phyloP scores from a whole-genome alignment of 371 early-diverging fungal genomes.

The Apophysomyces ossiformis region DNA sequence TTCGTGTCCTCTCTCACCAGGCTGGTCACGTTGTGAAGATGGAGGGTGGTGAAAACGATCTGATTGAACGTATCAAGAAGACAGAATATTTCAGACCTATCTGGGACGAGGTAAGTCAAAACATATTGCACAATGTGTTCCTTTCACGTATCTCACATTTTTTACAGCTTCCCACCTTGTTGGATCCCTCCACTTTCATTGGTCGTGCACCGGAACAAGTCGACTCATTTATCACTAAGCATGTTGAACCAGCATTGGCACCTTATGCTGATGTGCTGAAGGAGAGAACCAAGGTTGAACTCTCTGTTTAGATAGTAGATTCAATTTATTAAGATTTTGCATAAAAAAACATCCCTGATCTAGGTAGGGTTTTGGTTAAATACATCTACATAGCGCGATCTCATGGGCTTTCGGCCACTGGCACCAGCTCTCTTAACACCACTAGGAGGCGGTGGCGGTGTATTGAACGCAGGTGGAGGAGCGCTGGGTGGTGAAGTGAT shows the following conservation, averaged over 20 bases:
- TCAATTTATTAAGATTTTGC: conserved; percentile 5
- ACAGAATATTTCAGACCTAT: conserved; percentile 90
- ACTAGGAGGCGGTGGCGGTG: conserved; percentile 30
- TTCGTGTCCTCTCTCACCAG: conserved; percentile 94
- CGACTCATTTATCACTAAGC: conserved; percentile 77
- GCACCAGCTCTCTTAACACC: conserved; percentile 31
- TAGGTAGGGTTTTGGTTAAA: conserved; percentile 33
- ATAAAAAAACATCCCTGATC: background rate
- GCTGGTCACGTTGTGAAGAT: conserved; percentile 92
- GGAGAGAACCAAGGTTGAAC: conserved; percentile 58
- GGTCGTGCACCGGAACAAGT: conserved; percentile 97
- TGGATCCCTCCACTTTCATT: conserved; percentile 93
- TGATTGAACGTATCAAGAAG: conserved; percentile 88
- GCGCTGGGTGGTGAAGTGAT: conserved; percentile 11
- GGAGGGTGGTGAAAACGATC: conserved; percentile 93
- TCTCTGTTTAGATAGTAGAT: conserved; percentile 57
- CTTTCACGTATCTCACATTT: background rate
- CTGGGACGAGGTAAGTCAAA: conserved; percentile 54
- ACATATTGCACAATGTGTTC: background rate
- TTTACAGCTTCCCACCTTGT: conserved; percentile 69
- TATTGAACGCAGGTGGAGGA: conserved; percentile 30
- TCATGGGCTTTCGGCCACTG: conserved; percentile 46
- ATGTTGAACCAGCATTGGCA: conserved; percentile 86
- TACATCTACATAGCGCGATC: conserved; percentile 56
- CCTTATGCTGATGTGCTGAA: conserved; percentile 70